phyloP scores from a whole-genome alignment of 352 stramenopile genomes.

The Pythium biforme region DNA sequence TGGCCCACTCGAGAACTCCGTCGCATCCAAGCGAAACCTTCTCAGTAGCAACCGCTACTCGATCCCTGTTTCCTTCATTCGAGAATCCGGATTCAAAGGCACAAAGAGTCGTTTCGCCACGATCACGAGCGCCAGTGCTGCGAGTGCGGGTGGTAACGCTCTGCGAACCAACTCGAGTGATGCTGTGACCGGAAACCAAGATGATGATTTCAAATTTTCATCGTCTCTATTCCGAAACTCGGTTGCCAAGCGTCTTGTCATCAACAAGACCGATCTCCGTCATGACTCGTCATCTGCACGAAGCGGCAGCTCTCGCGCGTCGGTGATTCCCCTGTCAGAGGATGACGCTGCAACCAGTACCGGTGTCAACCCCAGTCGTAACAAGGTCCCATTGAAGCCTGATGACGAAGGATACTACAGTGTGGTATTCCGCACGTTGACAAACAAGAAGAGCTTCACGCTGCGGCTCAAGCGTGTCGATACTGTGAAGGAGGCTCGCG shows the following conservation, averaged over 20 bases:
- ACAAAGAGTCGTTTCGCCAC: conserved; percentile 62
- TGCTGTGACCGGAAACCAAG: conserved; percentile 6
- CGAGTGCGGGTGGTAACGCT: conserved; percentile 12
- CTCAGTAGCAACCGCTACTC: conserved; percentile 33
- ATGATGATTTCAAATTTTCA: conserved; percentile 35
- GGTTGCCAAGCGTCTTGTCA: conserved; percentile 27
- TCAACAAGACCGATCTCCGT: conserved; percentile 24
- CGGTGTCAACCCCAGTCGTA: not conserved
- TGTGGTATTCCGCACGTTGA: conserved; percentile 62
- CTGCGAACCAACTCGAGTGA: conserved; percentile 21
- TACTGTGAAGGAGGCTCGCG: conserved; percentile 53
- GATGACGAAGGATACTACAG: conserved; percentile 58
- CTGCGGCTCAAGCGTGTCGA: conserved; percentile 48
- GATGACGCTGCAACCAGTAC: conserved; percentile 30
- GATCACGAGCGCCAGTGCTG: conserved; percentile 36
- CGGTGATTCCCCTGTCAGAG: conserved; percentile 56
- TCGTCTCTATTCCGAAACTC: conserved; percentile 34
- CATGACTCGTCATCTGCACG: conserved; percentile 7
- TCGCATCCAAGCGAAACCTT: conserved; percentile 58
- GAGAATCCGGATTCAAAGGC: conserved; percentile 65
- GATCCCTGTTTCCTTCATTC: conserved; percentile 73
- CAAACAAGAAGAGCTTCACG: conserved; percentile 70
- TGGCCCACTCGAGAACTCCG: conserved; percentile 49
- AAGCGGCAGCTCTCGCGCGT: conserved; percentile 35
- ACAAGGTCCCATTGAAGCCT: conserved; percentile 35